Base-by-base conservation (phyloP, 2,329 filamentous ascomycete genomes). In the Botrytis paeoniae region DNA sequence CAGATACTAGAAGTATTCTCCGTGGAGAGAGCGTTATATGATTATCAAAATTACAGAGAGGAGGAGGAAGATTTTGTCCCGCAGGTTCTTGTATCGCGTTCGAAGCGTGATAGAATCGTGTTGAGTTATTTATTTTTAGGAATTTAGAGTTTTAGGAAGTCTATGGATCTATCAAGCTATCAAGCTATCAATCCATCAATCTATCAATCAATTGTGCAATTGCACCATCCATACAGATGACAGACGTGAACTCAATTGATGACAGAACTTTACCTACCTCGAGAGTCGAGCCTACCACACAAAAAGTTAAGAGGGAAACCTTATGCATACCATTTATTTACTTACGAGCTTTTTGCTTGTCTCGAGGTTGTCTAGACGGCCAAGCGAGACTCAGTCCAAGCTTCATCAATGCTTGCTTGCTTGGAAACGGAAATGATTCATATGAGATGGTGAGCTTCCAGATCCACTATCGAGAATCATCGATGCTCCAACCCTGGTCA, bases 401-500 rank as follows among this genome's bases (percentile, higher is more conserved):
- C 63, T 72, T 32, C 39, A 54, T 54, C 45, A 18, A 25, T 57
- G 69, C 61, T 71, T 57, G 60, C 32, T 51, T 62, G 16, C 29
- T 64, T n/a, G 29, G 29, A 25, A 57, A 48, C 32, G 54, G 57
- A 59, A 60, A 60, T 57, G 51, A 57, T 57, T 57, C 51, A 57
- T 29, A 57, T 41, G 54, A 72, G 57, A 37, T 68, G 62, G 54
- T 66, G 45, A 68, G 41, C 48, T 43, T 72, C 51, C 57, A 29
- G 41, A 43, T 48, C 70, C 70, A 68, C 70, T 64, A 29, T 65
- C 61, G n/a, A 54, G 60, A 65, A 66, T 54, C 25, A 60, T 57
- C 65, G 29, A 48, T 39, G 12, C 70, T 39, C 51, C 10, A 66
- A 41, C 43, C 70, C 70, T 37, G 64, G 39, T 68, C 57, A 51